Evolutionary conservation across 805 yeast species (phyloP), one percentile per base, ranked within the genome.

Genomic region (Jamesozyma piceae): DNA sequence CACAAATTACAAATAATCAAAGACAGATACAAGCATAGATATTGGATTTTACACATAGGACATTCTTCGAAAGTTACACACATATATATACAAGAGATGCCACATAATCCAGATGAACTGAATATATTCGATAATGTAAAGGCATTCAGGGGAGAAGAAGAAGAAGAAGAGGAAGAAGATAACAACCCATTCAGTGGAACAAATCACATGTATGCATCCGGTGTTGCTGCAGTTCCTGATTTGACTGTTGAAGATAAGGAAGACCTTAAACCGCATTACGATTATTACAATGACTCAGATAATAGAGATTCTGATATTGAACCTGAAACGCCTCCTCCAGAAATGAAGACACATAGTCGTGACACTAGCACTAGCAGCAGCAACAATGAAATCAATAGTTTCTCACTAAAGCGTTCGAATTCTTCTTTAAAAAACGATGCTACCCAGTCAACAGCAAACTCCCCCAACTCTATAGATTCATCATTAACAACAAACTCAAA

Each of bases 131-230:
- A 32, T 14, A 39, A 26, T 9, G 20, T 26, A 4, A 28, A 39
- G 3, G 21, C 15, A 2, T 18, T n/a, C 3, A 27, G 24, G 15
- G 13, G 5, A n/a, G 34, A 15, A 17, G 47, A 41, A 44, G 55
- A 50, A 17, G 44, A 37, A 13, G 47, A 44, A 17, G 62, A 57
- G 11, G 67, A 61, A 42, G 68, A 64, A 40, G 66, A 64, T 47
- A 65, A 64, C 44, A 65, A 65, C 42, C 69, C 69, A 1, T 65
- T 64, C 43, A 49, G 58, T 10, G 69, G 69, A 2, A 60, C 66
- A 6, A 53, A 53, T 19, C 69, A 65, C 43, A 45, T 62, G 40
- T 65, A 54, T 47, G 67, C 69, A 0, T 55, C 64, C 4, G 69
- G 69, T 4, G 57, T 65, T 13, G 61, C 58, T 11, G 54, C 56